phyloP scores from a whole-genome alignment of 2,329 filamentous ascomycete species.

The Epichloe uncinata region DNA sequence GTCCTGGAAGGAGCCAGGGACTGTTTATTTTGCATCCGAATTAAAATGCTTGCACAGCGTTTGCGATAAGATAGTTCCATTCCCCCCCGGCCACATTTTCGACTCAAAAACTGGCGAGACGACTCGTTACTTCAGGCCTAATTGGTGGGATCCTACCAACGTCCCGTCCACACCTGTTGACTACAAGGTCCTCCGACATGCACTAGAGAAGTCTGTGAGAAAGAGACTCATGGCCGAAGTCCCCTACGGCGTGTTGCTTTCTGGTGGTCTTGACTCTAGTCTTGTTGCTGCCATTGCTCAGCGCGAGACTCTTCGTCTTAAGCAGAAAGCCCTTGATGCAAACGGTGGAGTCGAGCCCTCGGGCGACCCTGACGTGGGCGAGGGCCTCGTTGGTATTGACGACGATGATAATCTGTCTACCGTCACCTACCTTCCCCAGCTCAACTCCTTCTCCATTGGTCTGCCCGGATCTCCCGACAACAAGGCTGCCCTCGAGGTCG shows the following conservation, averaged over 20 bases:
- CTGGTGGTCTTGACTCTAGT: slow-evolving; percentile 90
- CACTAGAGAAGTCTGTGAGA: slow-evolving; percentile 79
- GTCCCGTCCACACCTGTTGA: slow-evolving; percentile 73
- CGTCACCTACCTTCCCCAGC: slow-evolving; percentile 79
- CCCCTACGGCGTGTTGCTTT: slow-evolving; percentile 89
- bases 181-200: slow-evolving; percentile 66
- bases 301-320: slow-evolving; percentile 72
- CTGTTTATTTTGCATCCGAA: slow-evolving; percentile 94
- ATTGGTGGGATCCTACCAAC: slow-evolving; percentile 76
- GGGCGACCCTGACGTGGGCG: slow-evolving; percentile 43
- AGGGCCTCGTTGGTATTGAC: slow-evolving; percentile 84
- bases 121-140: slow-evolving; percentile 80
- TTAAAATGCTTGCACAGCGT: slow-evolving; percentile 86
- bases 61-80: slow-evolving; percentile 88
- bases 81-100: slow-evolving; percentile 88
- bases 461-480: slow-evolving; percentile 87
- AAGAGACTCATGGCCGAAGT: slow-evolving; percentile 99
- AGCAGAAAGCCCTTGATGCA: slow-evolving; percentile 44
- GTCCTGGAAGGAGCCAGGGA: slow-evolving; percentile 66
- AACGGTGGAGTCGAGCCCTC: slow-evolving; percentile 29
- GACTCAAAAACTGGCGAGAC: slow-evolving; percentile 82
- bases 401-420: slow-evolving; percentile 82
- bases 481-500: slow-evolving; percentile 81
- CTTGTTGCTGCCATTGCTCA: slow-evolving; percentile 92
- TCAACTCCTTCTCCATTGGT: slow-evolving; percentile 98